Evolutionary conservation across 441 rosid genomes (phyloP).

Genomic region (California macrophylla): DNA sequence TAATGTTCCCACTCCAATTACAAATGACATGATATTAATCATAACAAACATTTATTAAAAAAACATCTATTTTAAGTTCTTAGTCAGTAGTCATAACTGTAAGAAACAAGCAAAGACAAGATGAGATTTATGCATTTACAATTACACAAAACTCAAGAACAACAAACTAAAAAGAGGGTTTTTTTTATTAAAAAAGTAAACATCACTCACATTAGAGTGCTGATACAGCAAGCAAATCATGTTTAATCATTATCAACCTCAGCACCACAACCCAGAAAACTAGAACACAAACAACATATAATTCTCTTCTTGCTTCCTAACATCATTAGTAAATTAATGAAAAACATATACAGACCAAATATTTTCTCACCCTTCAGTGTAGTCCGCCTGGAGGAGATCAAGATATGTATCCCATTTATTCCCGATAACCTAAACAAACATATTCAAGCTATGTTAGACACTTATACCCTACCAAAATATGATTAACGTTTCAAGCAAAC

Average conservation of each 20-base stretch:
- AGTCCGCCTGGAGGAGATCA: constrained; percentile 86
- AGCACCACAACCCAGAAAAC: neutral
- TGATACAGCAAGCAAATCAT: neutral
- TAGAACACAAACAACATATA: neutral
- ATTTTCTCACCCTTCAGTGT: constrained; percentile 66
- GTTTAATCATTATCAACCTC: neutral
- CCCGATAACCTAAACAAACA: constrained; percentile 58
- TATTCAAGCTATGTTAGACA: neutral
- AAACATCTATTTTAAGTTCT: neutral
- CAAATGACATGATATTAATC: neutral
- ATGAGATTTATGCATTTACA: too few relatives aligned
- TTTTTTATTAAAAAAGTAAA: too few relatives aligned
- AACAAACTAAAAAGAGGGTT: too few relatives aligned
- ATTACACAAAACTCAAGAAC: neutral
- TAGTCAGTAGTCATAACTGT: neutral
- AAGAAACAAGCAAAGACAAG: neutral
- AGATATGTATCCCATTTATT: constrained; percentile 91
- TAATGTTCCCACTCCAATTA: neutral
- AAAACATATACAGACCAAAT: neutral
- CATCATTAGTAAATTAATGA: neutral
- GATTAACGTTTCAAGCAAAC: neutral
- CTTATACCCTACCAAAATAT: neutral
- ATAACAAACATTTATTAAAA: neutral
- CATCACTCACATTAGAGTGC: neutral
- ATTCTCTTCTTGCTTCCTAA: neutral